Conservation (phyloP, 2,329 filamentous ascomycete genomes). For the Chaetothyriales sp. region DNA sequence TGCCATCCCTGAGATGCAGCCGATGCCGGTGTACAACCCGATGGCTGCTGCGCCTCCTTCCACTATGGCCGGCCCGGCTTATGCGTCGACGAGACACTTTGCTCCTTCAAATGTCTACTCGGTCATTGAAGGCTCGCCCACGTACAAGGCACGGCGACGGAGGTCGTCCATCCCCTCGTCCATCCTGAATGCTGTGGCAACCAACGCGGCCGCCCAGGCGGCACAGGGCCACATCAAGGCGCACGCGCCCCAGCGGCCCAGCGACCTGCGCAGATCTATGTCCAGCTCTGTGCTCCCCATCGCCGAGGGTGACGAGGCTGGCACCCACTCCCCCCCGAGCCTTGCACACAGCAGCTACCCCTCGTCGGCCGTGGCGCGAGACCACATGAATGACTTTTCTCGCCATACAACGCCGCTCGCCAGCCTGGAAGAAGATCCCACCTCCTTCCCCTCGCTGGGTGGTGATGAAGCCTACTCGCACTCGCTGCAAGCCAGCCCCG, state of each 20-base stretch:
- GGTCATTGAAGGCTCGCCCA: conserved; percentile 93
- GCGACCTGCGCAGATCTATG: conserved; percentile 80
- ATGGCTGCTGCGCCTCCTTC: conserved; percentile 85
- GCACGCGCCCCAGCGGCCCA: conserved; percentile 61
- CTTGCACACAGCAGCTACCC: conserved; percentile 60
- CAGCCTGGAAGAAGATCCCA: conserved; percentile 67
- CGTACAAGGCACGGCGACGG: conserved; percentile 92
- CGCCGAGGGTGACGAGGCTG: conserved; percentile 63
- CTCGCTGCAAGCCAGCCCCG: conserved; percentile 42
- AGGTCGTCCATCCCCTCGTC: conserved; percentile 83
- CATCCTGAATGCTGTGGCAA: conserved; percentile 55
- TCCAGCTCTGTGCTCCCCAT: conserved; percentile 76
- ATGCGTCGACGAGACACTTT: conserved; percentile 53
- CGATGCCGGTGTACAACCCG: conserved; percentile 63
- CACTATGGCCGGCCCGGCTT: conserved; percentile 60
- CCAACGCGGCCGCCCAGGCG: conserved; percentile 37
- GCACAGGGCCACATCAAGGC: conserved; percentile 27
- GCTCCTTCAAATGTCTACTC: conserved; percentile 78
- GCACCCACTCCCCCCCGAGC: conserved; percentile 65
- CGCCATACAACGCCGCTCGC: conserved; percentile 83
- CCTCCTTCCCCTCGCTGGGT: conserved; percentile 50
- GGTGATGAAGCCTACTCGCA: conserved; percentile 49
- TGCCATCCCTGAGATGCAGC: conserved; percentile 76
- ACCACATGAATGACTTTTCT: conserved; percentile 67
- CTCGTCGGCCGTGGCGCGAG: conserved; percentile 58